Base-by-base conservation (phyloP, 306 rosid genomes). In the Cucurbita maxima region DNA sequence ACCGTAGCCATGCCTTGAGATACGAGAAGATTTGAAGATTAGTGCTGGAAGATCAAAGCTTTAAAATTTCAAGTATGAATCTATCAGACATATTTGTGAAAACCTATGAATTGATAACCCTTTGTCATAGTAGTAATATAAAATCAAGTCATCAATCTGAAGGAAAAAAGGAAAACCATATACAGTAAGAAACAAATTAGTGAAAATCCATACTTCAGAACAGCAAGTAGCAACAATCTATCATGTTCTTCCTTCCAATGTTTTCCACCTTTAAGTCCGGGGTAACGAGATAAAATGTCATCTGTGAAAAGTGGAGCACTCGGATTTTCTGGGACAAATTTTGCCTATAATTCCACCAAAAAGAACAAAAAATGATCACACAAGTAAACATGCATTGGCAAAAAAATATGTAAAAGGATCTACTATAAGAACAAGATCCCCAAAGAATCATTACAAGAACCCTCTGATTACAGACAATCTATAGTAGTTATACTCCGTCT, bases 181-280 rank as follows among this genome's bases (percentile, higher is more conserved):
- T 36, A 72, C 51, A 18, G 62, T 37, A 16, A 52, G 50, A 8
- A 19, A 20, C 40, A 38, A 55, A 22, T 18, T 14, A 10, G 38
- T 8, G 3, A 13, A 74, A 48, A 66, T 1, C 70, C 88, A 78
- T 91, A 94, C 99, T 86, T 94, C 75, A 89, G 77, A 60, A 94
- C 92, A 0, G 99, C 96, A 67, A 76, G 88, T 77, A 94, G 77
- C 72, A 94, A 85, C 55, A 72, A 74, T 69, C 79, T 59, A 84
- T 94, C 99, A 72, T 91, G 97, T 71, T 89, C 88, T 88, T 89
- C 96, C 87, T 87, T 94, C 99, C 99, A 94, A 74, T 79, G 84
- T 80, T 80, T 94, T 76, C 87, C 89, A 83, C 91, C 97, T 88
- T 81, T 91, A 84, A 91, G 78, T 73, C 87, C 88, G 52, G 89